These are phyloP conservation scores for Iris macrosiphon DNA, from an alignment of 106 monocot genomes.

Conservation along the genomic window DNA sequence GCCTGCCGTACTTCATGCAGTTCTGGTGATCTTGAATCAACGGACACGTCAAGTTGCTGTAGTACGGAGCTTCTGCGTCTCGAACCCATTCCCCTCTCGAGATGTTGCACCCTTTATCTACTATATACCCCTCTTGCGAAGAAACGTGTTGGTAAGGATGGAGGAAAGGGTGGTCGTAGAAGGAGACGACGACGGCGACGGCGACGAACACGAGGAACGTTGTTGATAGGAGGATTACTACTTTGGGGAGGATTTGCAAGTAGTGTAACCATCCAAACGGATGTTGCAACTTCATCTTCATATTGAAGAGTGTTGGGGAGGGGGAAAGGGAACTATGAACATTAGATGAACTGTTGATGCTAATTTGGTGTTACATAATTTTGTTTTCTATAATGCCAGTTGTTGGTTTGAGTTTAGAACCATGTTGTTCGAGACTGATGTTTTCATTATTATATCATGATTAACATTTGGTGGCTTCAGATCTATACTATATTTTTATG, in stretches of 20 bases:
- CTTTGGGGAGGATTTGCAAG: background rate
- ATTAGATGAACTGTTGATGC: too few relatives aligned
- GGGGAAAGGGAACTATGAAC: too few relatives aligned
- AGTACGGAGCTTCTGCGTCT: conserved; percentile 27
- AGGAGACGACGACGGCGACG: background rate
- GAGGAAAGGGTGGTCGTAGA: background rate
- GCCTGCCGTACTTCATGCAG: conserved; percentile 58
- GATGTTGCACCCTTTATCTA: conserved; percentile 15
- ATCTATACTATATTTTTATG: too few relatives aligned
- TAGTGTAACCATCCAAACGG: conserved; percentile 1
- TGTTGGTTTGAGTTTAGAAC: too few relatives aligned
- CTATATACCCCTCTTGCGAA: too few relatives aligned
- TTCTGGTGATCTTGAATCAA: conserved; percentile 50
- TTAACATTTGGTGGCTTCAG: too few relatives aligned
- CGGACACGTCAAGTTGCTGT: conserved; percentile 47
- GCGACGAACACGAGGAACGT: conserved; percentile 6
- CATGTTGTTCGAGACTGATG: too few relatives aligned
- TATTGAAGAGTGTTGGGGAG: too few relatives aligned
- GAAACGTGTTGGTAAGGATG: background rate
- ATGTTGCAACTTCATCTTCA: too few relatives aligned
- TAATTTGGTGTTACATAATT: too few relatives aligned
- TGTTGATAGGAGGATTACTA: conserved; percentile 5
- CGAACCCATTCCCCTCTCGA: conserved; percentile 43
- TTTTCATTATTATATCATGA: too few relatives aligned
- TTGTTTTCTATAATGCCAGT: too few relatives aligned